Percentiles rank a stretch among this genome's conserved stretches.
Evolutionary conservation across 225 moss, liverwort and hornwort species (phyloP).

Genomic region (Marchantia paleacea): DNA sequence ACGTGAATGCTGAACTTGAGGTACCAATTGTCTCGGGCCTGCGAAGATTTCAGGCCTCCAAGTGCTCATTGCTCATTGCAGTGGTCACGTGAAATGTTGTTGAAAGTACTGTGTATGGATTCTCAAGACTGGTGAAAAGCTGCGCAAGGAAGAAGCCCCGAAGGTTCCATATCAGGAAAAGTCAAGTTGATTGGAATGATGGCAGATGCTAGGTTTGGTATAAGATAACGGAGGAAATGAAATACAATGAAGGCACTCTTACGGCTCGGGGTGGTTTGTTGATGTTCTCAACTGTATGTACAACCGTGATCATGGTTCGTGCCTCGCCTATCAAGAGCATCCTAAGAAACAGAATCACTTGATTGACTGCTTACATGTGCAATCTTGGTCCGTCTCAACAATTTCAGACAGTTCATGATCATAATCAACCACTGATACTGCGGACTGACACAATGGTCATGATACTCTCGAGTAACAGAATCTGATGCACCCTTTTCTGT

Average conservation of each 20-base stretch:
- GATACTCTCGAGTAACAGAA: background rate
- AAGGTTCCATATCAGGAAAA: background rate
- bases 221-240: background rate
- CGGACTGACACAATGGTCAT: background rate
- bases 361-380: background rate
- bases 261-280: background rate
- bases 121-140: background rate
- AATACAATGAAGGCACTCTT: background rate
- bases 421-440: background rate
- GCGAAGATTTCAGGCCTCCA: background rate
- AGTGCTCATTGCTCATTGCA: background rate
- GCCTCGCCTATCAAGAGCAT: background rate
- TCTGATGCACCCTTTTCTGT: background rate
- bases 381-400: background rate
- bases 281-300: background rate
- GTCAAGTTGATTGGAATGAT: background rate
- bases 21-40: background rate
- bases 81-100: background rate
- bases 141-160: background rate
- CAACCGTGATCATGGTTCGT: background rate
- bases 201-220: background rate
- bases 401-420: background rate
- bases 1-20: background rate
- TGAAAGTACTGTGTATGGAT: background rate
- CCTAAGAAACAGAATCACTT: background rate